Evolutionary conservation across 345 rosid genomes (phyloP), one percentile per base, ranked within the genome.

Genomic region (Eucalyptus cloeziana): DNA sequence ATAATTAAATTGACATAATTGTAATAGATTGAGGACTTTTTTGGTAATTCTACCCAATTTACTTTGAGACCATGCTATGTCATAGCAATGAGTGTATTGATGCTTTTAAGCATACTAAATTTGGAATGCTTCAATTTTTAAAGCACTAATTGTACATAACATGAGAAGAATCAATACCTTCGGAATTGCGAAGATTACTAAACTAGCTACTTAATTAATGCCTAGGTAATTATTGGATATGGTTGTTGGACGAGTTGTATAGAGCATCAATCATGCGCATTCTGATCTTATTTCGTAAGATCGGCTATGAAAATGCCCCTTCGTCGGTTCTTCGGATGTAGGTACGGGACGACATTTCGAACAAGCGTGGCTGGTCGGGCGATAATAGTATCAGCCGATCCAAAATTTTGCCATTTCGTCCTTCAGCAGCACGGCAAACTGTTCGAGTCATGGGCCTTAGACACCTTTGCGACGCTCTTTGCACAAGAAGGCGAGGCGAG

Each of bases 301-400:
- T n/a, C 13, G 2, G 5, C 45, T 25, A 31, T 86, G 24, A 10
- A 60, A 25, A 60, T 56, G 7, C 21, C 37, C 21, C 33, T 88
- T 45, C 9, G 13, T 37, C 69, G 40, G 43, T n/a, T 49, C 6
- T 31, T 7, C 31, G 25, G 27, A n/a, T 43, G 76, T 9, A 89
- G 90, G 62, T 89, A 88, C 21, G 91, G 91, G 87, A 91, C 51
- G 49, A 86, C 91, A 33, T 92, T 89, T 81, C 69, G 80, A 31
- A 90, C 91, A 7, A 90, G 79, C 31, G 43, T 92, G 31, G 89
- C 87, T 5, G 91, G 90, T 16, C 49, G 79, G 81, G 86, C 86
- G 21, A 67, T 92, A 27, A 87, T 91, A n/a, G 86, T 91, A 8
- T 88, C 89, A 27, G 90, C 91, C 1, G 92, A 92, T 40, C 49